Percentiles rank a stretch among this genome's conserved stretches.
Conservation (phyloP, 129 eudicot species). For the Chrysanthemum seticuspe region DNA sequence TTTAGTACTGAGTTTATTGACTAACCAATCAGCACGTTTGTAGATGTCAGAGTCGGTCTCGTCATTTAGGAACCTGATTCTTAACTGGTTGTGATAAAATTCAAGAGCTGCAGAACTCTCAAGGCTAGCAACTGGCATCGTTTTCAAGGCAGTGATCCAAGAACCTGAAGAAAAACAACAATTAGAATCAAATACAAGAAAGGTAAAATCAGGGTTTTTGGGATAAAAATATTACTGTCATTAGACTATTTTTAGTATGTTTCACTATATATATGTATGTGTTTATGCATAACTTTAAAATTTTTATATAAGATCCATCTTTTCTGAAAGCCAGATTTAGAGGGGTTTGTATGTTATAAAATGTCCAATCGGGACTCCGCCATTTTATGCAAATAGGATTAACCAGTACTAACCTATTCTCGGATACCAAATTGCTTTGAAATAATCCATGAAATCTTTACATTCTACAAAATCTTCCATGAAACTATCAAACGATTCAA, state of each 20-base stretch:
- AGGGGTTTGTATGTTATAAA: too few species aligned
- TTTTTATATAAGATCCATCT: too few species aligned
- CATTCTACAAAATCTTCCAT: slow-evolving; percentile 59
- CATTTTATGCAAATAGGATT: too few species aligned
- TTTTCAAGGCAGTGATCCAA: slow-evolving; percentile 53
- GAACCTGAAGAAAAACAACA: slow-evolving; percentile 36
- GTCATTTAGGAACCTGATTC: slow-evolving; percentile 51
- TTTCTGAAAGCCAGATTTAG: too few species aligned
- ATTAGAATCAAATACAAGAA: not conserved
- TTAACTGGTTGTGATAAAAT: slow-evolving; percentile 75
- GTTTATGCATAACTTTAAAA: too few species aligned
- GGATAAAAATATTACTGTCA: too few species aligned
- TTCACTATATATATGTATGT: too few species aligned
- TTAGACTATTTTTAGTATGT: too few species aligned
- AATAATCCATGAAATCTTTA: slow-evolving; percentile 71
- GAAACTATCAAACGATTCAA: slow-evolving; percentile 45
- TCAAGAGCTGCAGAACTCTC: slow-evolving; percentile 81
- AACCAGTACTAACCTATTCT: slow-evolving; percentile 49
- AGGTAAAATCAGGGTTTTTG: not conserved
- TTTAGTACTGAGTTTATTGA: slow-evolving; percentile 60
- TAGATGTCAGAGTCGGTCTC: slow-evolving; percentile 51
- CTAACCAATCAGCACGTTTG: slow-evolving; percentile 80
- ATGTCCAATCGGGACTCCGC: too few species aligned
- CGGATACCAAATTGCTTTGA: slow-evolving; percentile 86
- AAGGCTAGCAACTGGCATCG: slow-evolving; percentile 76